phyloP scores from a whole-genome alignment of 352 stramenopile species.

The Albugo laibachii region DNA sequence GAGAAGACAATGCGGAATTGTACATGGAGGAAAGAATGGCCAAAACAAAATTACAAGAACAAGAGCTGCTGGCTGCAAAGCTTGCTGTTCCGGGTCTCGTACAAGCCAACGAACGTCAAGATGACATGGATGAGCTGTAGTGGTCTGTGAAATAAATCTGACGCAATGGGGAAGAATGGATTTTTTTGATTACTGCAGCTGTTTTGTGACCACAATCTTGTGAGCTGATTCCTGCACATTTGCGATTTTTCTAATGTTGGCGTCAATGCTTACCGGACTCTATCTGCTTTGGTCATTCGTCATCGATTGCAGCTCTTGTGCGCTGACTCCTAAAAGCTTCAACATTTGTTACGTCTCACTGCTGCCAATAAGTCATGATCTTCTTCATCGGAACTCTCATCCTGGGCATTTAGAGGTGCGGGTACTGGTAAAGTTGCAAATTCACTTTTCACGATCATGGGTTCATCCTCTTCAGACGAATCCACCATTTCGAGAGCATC shows the following conservation, averaged over 20 bases:
- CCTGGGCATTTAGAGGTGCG: conserved; percentile 16
- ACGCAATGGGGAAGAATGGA: too few relatives aligned
- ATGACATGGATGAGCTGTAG: conserved; percentile 79
- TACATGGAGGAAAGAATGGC: conserved; percentile 91
- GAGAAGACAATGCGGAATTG: conserved; percentile 93
- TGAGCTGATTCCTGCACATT: too few relatives aligned
- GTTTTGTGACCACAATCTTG: background rate
- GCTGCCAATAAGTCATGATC: conserved; percentile 45
- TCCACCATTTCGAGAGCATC: conserved; percentile 12
- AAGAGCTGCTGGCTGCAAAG: conserved; percentile 60
- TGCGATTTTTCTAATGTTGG: too few relatives aligned
- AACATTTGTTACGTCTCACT: conserved; percentile 36
- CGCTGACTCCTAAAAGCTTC: too few relatives aligned
- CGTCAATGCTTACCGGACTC: too few relatives aligned
- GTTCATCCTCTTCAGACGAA: conserved; percentile 55
- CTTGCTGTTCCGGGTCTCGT: conserved; percentile 81
- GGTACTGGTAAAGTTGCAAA: conserved; percentile 15
- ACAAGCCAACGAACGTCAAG: conserved; percentile 78
- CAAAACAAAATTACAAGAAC: conserved; percentile 70
- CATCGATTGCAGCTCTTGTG: too few relatives aligned
- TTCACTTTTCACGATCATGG: conserved; percentile 53
- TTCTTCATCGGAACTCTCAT: conserved; percentile 26
- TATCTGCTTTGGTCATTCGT: too few relatives aligned
- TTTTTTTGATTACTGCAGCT: too few relatives aligned
- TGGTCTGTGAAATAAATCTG: too few relatives aligned